A percentile compares a stretch with the other conserved stretches of the same genome.
phyloP scores from a whole-genome alignment of 179 eudicot species.

The Patellifolia procumbens region DNA sequence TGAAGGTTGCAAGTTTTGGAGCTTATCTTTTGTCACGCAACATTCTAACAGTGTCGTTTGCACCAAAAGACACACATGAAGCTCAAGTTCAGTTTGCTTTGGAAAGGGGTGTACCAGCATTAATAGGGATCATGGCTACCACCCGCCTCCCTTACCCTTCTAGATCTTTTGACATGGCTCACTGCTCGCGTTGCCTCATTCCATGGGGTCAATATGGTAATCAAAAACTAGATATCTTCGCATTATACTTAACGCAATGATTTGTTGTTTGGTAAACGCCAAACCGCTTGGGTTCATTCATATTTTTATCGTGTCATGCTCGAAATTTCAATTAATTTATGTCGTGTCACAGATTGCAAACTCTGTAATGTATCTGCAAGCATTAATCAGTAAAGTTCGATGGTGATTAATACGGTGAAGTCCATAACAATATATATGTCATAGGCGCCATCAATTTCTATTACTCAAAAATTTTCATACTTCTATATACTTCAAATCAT shows the following conservation, averaged over 20 bases:
- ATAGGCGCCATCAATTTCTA: too few relatives aligned
- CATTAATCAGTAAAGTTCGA: too few relatives aligned
- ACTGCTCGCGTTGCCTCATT: slow-evolving; percentile 94
- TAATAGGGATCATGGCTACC: slow-evolving; percentile 76
- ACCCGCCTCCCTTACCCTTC: slow-evolving; percentile 77
- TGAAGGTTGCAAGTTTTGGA: slow-evolving; percentile 91
- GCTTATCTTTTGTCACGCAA: slow-evolving; percentile 72
- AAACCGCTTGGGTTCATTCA: not conserved
- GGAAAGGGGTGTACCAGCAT: slow-evolving; percentile 81
- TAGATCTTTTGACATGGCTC: slow-evolving; percentile 86
- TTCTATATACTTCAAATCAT: too few relatives aligned
- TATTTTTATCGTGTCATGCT: not conserved
- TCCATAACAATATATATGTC: too few relatives aligned
- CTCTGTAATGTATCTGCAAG: too few relatives aligned
- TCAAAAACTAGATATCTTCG: too few relatives aligned
- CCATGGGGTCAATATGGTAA: slow-evolving; percentile 77
- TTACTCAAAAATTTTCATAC: too few relatives aligned
- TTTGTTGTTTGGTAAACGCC: too few relatives aligned
- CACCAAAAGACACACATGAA: slow-evolving; percentile 86
- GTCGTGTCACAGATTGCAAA: too few relatives aligned
- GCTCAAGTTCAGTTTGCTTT: slow-evolving; percentile 94
- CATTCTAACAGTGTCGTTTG: slow-evolving; percentile 80
- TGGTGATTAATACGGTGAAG: too few relatives aligned
- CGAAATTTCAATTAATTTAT: too few relatives aligned
- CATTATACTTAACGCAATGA: too few relatives aligned